These are phyloP conservation scores for Arthrinium phaeospermum DNA, from an alignment of 2,329 filamentous ascomycete species.

Conservation along the genomic window DNA sequence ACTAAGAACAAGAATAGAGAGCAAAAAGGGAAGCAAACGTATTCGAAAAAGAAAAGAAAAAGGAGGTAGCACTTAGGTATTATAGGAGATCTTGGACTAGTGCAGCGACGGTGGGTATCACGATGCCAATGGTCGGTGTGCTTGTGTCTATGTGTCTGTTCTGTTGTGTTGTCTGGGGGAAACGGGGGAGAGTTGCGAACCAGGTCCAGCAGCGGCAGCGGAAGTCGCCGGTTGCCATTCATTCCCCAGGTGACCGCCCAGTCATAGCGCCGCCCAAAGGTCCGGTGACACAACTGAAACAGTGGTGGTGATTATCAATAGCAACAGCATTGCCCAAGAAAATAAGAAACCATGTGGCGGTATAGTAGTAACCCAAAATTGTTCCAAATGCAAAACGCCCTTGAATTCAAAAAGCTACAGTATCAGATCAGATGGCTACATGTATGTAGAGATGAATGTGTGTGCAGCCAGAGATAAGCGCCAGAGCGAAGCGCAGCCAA, in stretches of 20 bases:
- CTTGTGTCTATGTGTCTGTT: neutral
- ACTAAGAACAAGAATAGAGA: neutral
- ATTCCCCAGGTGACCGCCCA: constrained; percentile 5
- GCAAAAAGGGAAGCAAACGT: neutral
- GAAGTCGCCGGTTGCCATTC: constrained; percentile 14
- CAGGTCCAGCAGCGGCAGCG: neutral
- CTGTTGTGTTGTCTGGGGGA: constrained; percentile 2
- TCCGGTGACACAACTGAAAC: constrained; percentile 8
- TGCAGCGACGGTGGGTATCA: constrained; percentile 17
- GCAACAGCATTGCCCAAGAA: neutral
- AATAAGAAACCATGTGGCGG: neutral
- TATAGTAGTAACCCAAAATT: neutral
- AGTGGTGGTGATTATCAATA: neutral
- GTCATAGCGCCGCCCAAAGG: neutral
- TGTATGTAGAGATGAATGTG: neutral
- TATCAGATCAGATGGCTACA: neutral
- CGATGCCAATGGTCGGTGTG: constrained; percentile 13
- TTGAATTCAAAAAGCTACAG: neutral
- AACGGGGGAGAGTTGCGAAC: neutral
- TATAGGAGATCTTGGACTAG: neutral
- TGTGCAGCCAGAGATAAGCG: neutral
- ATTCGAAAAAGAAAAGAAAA: neutral
- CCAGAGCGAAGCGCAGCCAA: neutral
- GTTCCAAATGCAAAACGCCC: neutral
- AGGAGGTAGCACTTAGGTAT: neutral